phyloP scores from a whole-genome alignment of 2,329 filamentous ascomycete species.

The Cladosporium austrohemisphaericum region DNA sequence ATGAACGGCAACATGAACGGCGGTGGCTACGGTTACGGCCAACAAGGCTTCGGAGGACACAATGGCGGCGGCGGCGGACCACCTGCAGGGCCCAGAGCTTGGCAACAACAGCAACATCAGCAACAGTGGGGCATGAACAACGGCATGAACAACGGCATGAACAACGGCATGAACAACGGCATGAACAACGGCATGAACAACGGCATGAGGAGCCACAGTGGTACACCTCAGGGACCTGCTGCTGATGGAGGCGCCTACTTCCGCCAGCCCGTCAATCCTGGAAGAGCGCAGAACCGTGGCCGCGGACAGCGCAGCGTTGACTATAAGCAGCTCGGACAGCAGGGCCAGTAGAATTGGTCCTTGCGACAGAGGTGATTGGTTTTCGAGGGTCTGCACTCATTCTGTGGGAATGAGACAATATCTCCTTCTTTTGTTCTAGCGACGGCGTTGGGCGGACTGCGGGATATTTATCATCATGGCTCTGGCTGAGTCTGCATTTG shows the following conservation, averaged over 20 bases:
- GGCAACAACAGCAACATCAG: constrained; percentile 13
- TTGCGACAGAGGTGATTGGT: background rate
- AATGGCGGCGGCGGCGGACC: constrained; percentile 8
- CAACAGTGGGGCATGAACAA: constrained; percentile 20
- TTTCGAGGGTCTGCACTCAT: background rate
- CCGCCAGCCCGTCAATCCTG: constrained; percentile 90
- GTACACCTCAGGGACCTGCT: constrained; percentile 7
- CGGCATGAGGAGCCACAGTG: constrained; percentile 6
- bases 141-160: constrained; percentile 19
- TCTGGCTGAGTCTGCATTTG: constrained; percentile 5
- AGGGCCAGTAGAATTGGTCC: background rate
- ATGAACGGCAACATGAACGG: constrained; percentile 22
- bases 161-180: constrained; percentile 17
- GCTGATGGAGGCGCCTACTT: constrained; percentile 86
- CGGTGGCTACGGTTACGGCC: constrained; percentile 6
- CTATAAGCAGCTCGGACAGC: constrained; percentile 66
- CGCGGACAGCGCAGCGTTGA: constrained; percentile 71
- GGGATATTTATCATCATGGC: background rate
- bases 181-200: constrained; percentile 21
- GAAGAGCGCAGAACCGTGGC: constrained; percentile 68
- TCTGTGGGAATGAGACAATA: background rate
- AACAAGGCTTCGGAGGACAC: constrained; percentile 7
- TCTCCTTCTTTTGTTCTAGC: constrained; percentile 10
- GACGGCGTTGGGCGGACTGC: constrained; percentile 11
- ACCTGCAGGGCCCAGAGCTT: constrained; percentile 13